phyloP scores from a whole-genome alignment of 306 rosid genomes.

The Albizia julibrissin region DNA sequence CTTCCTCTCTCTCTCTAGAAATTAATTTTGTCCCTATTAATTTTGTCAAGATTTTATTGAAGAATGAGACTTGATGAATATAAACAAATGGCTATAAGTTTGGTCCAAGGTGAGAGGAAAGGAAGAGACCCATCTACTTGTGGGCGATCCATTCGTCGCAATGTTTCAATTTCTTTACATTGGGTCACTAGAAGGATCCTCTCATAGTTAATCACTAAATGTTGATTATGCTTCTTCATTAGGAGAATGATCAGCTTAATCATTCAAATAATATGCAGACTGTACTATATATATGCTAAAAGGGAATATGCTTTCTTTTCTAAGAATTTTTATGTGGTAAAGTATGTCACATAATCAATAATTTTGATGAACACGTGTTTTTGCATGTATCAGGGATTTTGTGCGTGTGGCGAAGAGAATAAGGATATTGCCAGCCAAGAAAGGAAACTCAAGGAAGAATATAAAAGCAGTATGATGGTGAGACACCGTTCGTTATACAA shows the following conservation, averaged over 20 bases:
- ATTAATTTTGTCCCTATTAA: neutral
- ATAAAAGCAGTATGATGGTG: constrained; percentile 31
- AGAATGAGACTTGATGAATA: no score
- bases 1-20: neutral
- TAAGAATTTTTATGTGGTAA: neutral
- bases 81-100: no score
- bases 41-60: no score
- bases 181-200: neutral
- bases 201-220: neutral
- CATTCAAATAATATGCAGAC: neutral
- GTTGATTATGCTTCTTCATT: neutral
- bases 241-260: neutral
- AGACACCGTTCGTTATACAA: neutral
- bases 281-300: no score
- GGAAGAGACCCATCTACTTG: neutral
- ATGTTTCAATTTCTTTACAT: neutral
- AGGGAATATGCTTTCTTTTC: neutral
- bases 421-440: constrained; percentile 71
- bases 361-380: neutral
- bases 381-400: constrained; percentile 58
- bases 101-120: neutral
- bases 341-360: neutral
- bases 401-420: constrained; percentile 93
- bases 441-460: constrained; percentile 61
- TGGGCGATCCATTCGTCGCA: neutral